Conservation (phyloP, 192 early-diverging fungal genomes). For the Podochytrium sp. region DNA sequence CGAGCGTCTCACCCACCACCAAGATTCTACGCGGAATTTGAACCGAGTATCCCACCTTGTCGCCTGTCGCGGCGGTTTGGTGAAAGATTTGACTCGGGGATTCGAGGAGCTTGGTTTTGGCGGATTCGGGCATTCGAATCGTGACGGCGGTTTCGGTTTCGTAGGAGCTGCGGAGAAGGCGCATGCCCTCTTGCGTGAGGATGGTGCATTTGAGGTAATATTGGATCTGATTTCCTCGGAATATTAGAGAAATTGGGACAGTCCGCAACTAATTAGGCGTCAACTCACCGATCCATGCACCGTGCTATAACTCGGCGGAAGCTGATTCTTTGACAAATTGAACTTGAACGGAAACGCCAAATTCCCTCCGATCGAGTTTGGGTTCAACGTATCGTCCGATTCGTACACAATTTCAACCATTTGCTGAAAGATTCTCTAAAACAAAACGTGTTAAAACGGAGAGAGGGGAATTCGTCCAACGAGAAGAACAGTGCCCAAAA, state of each 20-base stretch:
- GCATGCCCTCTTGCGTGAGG: constrained; percentile 26
- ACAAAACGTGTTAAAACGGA: too few relatives aligned
- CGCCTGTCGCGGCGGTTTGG: not conserved
- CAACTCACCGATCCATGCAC: not conserved
- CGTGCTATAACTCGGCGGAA: not conserved
- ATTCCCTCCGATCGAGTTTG: constrained; percentile 2
- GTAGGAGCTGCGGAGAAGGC: constrained; percentile 8
- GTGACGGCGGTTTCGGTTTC: constrained; percentile 23
- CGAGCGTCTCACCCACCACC: constrained; percentile 7
- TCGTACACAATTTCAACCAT: constrained; percentile 14
- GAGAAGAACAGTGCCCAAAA: too few relatives aligned
- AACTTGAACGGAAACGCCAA: not conserved
- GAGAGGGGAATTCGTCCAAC: too few relatives aligned
- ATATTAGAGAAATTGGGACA: not conserved
- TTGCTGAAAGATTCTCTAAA: constrained; percentile 30
- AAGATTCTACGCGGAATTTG: constrained; percentile 11
- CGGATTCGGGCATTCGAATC: constrained; percentile 20
- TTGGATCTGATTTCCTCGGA: not conserved
- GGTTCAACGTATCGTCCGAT: not conserved
- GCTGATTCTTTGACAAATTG: not conserved
- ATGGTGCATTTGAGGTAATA: constrained; percentile 30
- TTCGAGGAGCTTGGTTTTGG: constrained; percentile 6
- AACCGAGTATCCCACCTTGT: constrained; percentile 25
- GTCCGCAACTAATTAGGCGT: not conserved
- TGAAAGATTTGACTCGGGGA: constrained; percentile 9